Conservation (phyloP, 2,329 filamentous ascomycete species). For the Sporothrix variecibatus region DNA sequence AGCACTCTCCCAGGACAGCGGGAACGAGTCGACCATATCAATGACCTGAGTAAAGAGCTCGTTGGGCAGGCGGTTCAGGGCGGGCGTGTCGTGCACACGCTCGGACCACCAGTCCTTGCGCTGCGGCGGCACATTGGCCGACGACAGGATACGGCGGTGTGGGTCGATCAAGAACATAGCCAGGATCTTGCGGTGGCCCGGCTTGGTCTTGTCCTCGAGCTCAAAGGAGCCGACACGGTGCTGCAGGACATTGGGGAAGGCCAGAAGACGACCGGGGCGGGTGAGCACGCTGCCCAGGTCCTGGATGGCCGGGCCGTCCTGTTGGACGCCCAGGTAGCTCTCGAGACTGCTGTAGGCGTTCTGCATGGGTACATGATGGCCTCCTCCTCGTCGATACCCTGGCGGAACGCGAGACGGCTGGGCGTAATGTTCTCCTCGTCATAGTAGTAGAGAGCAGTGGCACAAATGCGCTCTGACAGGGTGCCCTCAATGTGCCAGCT, state of each 20-base stretch:
- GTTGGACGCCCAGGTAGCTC: conserved; percentile 31
- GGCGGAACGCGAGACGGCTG: conserved; percentile 47
- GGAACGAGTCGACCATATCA: conserved; percentile 32
- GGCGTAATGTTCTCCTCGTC: conserved; percentile 53
- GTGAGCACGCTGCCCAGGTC: conserved; percentile 46
- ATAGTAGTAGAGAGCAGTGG: conserved; percentile 57
- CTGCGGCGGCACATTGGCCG: conserved; percentile 45
- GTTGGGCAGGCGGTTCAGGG: conserved; percentile 29
- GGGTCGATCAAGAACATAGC: conserved; percentile 63
- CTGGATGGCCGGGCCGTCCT: conserved; percentile 40
- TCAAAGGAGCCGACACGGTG: conserved; percentile 54
- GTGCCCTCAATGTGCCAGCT: conserved; percentile 44
- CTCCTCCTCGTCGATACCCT: conserved; percentile 29
- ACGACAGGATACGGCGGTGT: conserved; percentile 49
- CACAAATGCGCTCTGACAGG: conserved; percentile 58
- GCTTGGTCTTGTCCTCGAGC: conserved; percentile 50
- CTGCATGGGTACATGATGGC: conserved; percentile 24
- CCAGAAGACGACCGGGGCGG: conserved; percentile 46
- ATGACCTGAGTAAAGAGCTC: conserved; percentile 36
- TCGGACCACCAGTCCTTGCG: conserved; percentile 42
- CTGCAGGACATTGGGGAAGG: conserved; percentile 49
- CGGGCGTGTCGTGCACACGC: not conserved
- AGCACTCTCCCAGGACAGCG: conserved; percentile 35
- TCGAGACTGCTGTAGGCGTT: conserved; percentile 26
- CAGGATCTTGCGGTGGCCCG: conserved; percentile 59